Evolutionary conservation across 441 rosid species (phyloP), one percentile per base, ranked within the genome.

Genomic region (Adansonia gregorii): DNA sequence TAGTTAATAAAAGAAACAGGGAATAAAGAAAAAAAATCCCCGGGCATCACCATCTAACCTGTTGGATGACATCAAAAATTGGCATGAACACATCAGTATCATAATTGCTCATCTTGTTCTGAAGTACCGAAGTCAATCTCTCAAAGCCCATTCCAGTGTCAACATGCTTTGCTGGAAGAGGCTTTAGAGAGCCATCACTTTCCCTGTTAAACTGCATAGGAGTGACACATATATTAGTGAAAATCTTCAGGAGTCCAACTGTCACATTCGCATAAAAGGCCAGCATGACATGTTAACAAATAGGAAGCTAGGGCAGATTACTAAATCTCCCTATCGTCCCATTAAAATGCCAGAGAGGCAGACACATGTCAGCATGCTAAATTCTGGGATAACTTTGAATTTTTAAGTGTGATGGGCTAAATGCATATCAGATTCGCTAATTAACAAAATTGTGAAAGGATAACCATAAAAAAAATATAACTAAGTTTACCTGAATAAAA

Each of bases 141-240:
- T 96, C 98, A 71, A 96, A 94, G 27, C 99, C 99, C 98, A 96
- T 0, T 79, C 99, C 99, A 60, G 98, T 96, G 82, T 96, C 99
- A 78, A 96, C 99, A 87, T 96, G 98, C 91, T 91, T 93, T 68
- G 98, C 94, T 27, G 98, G 98, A 65, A 96, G 87, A 83, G 90
- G 83, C 82, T 92, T 96, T 77, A 96, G 86, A 35, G 95, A 87
- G 31, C 97, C 93, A 83, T 93, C 97, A 61, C 79, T 88, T 87
- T 96, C 99, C 88, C 99, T 86, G 69, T 96, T 96, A 83, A 88
- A 94, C 99, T 96, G 86, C 75, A 76, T 55, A 61, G 27, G 24
- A 74, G 73, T 52, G 76, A 71, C 15, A 2, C 56, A 65, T 74
- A 54, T 9, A 67, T 77, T 45, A 70, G 35, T 8, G 19, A 70